Evolutionary conservation across 108 stramenopile species (phyloP), one percentile per base, ranked within the genome.

Genomic region (Pelagomonas calceolata): DNA sequence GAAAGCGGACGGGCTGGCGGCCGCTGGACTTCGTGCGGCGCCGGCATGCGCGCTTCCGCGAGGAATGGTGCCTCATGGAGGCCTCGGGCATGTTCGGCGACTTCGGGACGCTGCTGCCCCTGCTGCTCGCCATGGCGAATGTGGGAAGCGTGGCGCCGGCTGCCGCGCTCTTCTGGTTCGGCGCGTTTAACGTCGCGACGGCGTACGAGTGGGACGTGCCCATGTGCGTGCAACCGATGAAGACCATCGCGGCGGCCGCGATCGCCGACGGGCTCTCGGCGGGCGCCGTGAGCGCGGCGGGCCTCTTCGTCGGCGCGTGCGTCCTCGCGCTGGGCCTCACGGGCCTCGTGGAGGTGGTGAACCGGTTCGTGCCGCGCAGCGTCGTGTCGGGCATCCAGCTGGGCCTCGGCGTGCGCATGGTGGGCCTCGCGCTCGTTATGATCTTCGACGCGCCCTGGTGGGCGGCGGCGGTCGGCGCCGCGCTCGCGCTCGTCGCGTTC

Each of bases 221-320:
- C 71, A 92, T 92, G 86, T 86, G 85, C 72, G 85, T 92, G 18
- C 91, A 92, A 74, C 91, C 91, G 32, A 92, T 92, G 91, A 90
- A 92, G 77, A 77, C 84, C n/a, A 88, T 92, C 35, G 79, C 89
- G 0, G 88, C 91, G 16, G 84, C 87, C 36, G 91, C 89, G 21
- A 66, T 92, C 29, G 70, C 75, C 39, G 79, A 78, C 12, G 64
- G 45, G 4, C 39, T 71, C 33, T 34, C 73, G 32, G 32, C 33
- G 34, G 76, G 75, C 14, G 69, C 70, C n/a, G 88, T 89, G 5
- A 88, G 87, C 12, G 77, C 85, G 32, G 84, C 88, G 10, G 91
- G 91, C 1, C 75, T 92, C n/a, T 77, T 85, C 64, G 82, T 87
- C 65, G 91, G 87, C 32, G 70, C 76, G 0, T 65, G 76, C 21